Percentiles rank a stretch among this genome's conserved stretches.
Evolutionary conservation across 2,329 filamentous ascomycete species (phyloP).

Genomic region (Parastagonospora avenae): DNA sequence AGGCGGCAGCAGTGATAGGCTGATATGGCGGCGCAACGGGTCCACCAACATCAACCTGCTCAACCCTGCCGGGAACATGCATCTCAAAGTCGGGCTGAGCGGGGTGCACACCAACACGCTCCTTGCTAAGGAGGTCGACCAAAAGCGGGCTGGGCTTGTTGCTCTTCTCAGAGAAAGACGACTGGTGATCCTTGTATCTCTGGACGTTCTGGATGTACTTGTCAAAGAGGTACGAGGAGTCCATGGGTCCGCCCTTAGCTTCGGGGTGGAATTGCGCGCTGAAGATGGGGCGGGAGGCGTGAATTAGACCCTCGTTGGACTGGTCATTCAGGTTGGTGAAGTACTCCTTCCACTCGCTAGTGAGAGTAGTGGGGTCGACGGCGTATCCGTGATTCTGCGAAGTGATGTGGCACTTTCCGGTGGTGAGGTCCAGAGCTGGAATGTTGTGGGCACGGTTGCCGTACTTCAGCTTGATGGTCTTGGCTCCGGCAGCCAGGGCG

Average conservation of each 20-base stretch:
- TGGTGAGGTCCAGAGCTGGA: constrained; percentile 90
- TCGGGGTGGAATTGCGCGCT: constrained; percentile 99
- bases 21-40: constrained; percentile 39
- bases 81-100: constrained; percentile 42
- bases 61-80: constrained; percentile 33
- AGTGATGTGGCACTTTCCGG: constrained; percentile 97
- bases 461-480: constrained; percentile 97
- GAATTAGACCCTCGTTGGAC: constrained; percentile 96
- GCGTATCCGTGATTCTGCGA: constrained; percentile 99
- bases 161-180: constrained; percentile 74
- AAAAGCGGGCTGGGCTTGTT: constrained; percentile 86
- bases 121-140: constrained; percentile 89
- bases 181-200: constrained; percentile 84
- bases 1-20: constrained; percentile 41
- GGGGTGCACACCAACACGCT: constrained; percentile 82
- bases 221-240: constrained; percentile 95
- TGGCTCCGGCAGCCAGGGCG: constrained; percentile 83
- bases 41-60: constrained; percentile 34
- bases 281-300: constrained; percentile 95
- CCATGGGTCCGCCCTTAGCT: constrained; percentile 94
- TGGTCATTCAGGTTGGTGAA: constrained; percentile 98
- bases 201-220: constrained; percentile 90
- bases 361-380: constrained; percentile 82
- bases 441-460: constrained; percentile 99
- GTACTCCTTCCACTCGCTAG: constrained; percentile 92